Conservation (phyloP, 2,329 filamentous ascomycete genomes). For the Venturia asperata region DNA sequence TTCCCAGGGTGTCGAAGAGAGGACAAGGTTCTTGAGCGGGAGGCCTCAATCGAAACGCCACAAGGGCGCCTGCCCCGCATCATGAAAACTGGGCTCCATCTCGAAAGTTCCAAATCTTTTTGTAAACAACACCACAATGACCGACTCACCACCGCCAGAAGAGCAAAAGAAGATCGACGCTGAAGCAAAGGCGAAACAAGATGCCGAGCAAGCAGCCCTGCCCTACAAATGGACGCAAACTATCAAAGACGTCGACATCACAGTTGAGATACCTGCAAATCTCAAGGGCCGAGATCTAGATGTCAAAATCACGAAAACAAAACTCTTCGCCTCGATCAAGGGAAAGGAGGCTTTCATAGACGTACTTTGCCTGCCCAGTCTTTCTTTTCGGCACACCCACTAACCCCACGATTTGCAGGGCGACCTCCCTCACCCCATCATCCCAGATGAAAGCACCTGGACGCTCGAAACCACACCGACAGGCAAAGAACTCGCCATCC, state of each 20-base stretch:
- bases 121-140: slow-evolving; percentile 13
- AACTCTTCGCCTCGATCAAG: slow-evolving; percentile 74
- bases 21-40: not conserved
- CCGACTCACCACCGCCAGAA: slow-evolving; percentile 42
- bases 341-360: slow-evolving; percentile 79
- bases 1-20: no score
- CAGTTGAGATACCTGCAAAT: slow-evolving; percentile 69
- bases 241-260: slow-evolving; percentile 79
- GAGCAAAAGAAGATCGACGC: slow-evolving; percentile 50
- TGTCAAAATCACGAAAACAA: slow-evolving; percentile 72
- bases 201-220: slow-evolving; percentile 78
- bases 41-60: slow-evolving; percentile 11
- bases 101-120: slow-evolving; percentile 9
- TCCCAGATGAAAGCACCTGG: slow-evolving; percentile 87
- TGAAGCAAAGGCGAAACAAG: slow-evolving; percentile 62
- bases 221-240: slow-evolving; percentile 98
- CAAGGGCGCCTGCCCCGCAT: not conserved
- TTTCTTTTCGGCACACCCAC: not conserved
- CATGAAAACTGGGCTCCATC: not conserved
- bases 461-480: slow-evolving; percentile 64
- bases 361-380: slow-evolving; percentile 42
- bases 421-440: slow-evolving; percentile 71
- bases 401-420: slow-evolving; percentile 50
- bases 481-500: slow-evolving; percentile 71
- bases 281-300: slow-evolving; percentile 77